phyloP scores from a whole-genome alignment of 805 yeast genomes.

The Starmerella powellii region DNA sequence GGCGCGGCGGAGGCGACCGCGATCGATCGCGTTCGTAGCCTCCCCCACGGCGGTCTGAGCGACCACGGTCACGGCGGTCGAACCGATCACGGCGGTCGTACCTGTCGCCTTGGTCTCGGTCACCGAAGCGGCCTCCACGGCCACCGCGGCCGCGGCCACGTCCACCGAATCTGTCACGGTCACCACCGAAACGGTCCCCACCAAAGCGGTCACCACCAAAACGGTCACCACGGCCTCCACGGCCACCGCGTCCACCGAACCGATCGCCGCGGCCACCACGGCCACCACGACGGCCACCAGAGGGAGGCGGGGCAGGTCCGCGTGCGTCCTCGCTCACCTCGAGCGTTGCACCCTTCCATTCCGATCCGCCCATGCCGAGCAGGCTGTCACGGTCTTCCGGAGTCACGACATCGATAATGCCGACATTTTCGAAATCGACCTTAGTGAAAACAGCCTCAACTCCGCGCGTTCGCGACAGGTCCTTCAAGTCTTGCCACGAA shows the following conservation, averaged over 20 bases:
- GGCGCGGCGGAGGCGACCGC: slow-evolving; percentile 19
- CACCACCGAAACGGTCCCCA: slow-evolving; percentile 13
- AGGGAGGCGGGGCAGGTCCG: slow-evolving; percentile 32
- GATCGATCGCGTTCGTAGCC: slow-evolving; percentile 22
- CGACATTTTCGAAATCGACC: slow-evolving; percentile 29
- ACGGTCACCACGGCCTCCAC: slow-evolving; percentile 16
- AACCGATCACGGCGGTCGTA: slow-evolving; percentile 13
- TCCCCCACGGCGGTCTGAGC: slow-evolving; percentile 22
- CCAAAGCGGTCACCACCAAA: slow-evolving; percentile 9
- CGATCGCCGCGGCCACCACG: slow-evolving; percentile 36
- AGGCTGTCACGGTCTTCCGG: slow-evolving; percentile 85
- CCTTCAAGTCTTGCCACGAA: slow-evolving; percentile 50
- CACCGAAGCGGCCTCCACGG: slow-evolving; percentile 18
- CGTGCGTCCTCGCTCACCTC: slow-evolving; percentile 59
- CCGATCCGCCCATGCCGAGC: slow-evolving; percentile 66
- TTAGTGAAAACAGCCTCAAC: slow-evolving; percentile 32
- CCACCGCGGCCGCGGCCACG: slow-evolving; percentile 20
- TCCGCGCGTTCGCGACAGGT: slow-evolving; percentile 51
- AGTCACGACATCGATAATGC: slow-evolving; percentile 80
- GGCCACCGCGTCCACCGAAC: slow-evolving; percentile 22
- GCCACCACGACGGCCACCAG: slow-evolving; percentile 37
- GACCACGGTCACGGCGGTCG: slow-evolving; percentile 12
- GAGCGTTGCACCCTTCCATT: slow-evolving; percentile 54
- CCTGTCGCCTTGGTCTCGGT: slow-evolving; percentile 23
- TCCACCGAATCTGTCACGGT: slow-evolving; percentile 18